Evolutionary conservation across 176 grass and related monocot species (phyloP), one percentile per base, ranked within the genome.

Genomic region (Oryza officinalis): DNA sequence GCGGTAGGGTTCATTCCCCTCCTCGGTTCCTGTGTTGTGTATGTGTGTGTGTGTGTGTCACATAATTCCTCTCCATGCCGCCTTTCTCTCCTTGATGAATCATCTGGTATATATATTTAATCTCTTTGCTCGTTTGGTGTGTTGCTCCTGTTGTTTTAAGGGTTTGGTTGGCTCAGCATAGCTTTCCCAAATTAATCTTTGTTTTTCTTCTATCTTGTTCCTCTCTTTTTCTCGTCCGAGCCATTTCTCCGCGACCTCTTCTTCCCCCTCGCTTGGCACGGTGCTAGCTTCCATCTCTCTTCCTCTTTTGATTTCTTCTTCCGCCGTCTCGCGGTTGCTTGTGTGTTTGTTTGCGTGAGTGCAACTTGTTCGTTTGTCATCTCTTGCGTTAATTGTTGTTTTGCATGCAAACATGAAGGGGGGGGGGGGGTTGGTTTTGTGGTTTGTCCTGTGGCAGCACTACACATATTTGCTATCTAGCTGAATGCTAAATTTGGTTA

Each of bases 281-380:
- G 86, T 14, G 25, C 15, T 57, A 27, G 61, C 35, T 68, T 71
- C 66, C 37, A 38, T 38, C 7, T 38, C 37, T 4, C 27, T 47
- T 26, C 47, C 47, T 41, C 64, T 47, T 50, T 50, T 57, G 57
- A 50, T 79, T 83, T 38, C 76, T 49, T 85, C 37, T 85, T n/a
- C 33, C 50, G 2, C 13, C 45, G 13, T 46, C 4, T 57, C 52
- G 10, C n/a, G 57, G n/a, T 25, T 61, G 20, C 10, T 41, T 2
- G 9, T 41, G 40, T 41, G 40, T 41, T 60, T 69, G 43, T 8
- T 41, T 81, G 75, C 6, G 86, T 83, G 87, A 63, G 87, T 89
- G 87, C 65, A 86, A 83, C 87, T 41, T 72, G 86, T 69, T 78
- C 67, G 75, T 77, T 85, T 85, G 82, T 76, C 77, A 81, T 77